A percentile compares a stretch with the other conserved stretches of the same genome.
These are phyloP conservation scores for Flueggea neowawraea DNA, from an alignment of 441 rosid species.

Conservation along the genomic window DNA sequence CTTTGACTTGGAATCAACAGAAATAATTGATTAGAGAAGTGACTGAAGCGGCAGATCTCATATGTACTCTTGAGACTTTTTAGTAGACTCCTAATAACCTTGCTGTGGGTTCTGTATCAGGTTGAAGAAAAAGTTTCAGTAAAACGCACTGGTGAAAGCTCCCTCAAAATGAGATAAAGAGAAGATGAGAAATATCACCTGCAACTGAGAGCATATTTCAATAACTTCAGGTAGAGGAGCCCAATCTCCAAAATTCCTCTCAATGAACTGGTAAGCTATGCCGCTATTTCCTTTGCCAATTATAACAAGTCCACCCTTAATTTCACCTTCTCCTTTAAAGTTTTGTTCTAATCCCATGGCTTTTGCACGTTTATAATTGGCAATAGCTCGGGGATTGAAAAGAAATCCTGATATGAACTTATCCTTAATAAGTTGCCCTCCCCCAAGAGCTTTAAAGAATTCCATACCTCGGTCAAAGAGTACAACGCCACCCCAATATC, in stretches of 20 bases:
- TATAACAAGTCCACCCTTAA: conserved; percentile 65
- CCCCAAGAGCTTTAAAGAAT: conserved; percentile 69
- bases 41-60: conserved; percentile 5
- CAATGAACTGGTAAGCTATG: conserved; percentile 61
- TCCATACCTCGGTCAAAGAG: conserved; percentile 47
- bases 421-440: conserved; percentile 61
- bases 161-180: conserved; percentile 3
- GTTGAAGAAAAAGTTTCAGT: conserved; percentile 23
- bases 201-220: conserved; percentile 49
- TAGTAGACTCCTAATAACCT: conserved; percentile 10
- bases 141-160: conserved; percentile 1
- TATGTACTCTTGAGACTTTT: not conserved
- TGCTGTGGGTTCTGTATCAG: conserved; percentile 37
- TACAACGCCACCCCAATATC: conserved; percentile 68
- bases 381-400: conserved; percentile 62
- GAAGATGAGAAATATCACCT: conserved; percentile 31
- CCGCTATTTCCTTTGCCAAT: conserved; percentile 48
- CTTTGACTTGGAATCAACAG: conserved; percentile 5
- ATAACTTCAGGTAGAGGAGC: conserved; percentile 57
- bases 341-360: conserved; percentile 45
- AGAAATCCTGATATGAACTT: conserved; percentile 69
- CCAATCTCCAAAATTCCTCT: conserved; percentile 71
- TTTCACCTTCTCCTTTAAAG: conserved; percentile 65
- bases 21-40: not conserved
- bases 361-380: conserved; percentile 66